These are phyloP conservation scores for Syzygium oleosum DNA, from an alignment of 345 rosid genomes.

Conservation along the genomic window DNA sequence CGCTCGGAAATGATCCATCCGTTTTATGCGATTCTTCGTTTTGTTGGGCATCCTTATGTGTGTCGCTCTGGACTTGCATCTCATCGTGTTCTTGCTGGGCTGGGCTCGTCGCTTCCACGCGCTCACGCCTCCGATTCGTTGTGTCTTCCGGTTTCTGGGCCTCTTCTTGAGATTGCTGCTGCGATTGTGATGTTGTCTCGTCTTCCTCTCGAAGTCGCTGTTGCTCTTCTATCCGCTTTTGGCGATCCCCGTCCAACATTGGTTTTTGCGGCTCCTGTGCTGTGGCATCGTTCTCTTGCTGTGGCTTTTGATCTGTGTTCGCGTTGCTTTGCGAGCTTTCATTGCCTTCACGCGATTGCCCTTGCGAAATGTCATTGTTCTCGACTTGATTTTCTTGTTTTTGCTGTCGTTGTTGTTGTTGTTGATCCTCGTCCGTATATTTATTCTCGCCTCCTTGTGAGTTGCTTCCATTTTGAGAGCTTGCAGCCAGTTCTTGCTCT, in stretches of 20 bases:
- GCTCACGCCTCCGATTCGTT: background rate
- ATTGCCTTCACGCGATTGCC: background rate
- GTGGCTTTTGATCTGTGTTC: background rate
- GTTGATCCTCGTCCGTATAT: background rate
- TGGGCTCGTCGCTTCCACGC: slow-evolving; percentile 1
- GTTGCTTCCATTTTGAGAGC: background rate
- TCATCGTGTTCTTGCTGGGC: background rate
- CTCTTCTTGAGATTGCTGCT: slow-evolving; percentile 1
- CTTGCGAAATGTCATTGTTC: background rate
- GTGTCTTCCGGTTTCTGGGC: background rate
- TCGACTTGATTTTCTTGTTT: background rate
- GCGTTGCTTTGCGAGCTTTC: background rate
- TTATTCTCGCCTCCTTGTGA: background rate
- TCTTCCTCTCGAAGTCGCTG: slow-evolving; percentile 20
- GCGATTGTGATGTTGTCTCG: background rate
- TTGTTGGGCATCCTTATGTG: background rate
- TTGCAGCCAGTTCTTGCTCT: background rate
- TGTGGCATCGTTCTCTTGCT: background rate
- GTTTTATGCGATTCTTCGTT: background rate
- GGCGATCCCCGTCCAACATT: slow-evolving; percentile 11
- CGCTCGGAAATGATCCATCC: slow-evolving; percentile 8
- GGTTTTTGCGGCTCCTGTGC: slow-evolving; percentile 17
- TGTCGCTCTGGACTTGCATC: background rate
- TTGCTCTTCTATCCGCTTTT: slow-evolving; percentile 19
- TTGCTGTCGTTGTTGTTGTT: background rate